Evolutionary conservation across 163 green algal genomes (phyloP), one percentile per base, ranked within the genome.

Genomic region (Chlamydomonas reinhardtii): DNA sequence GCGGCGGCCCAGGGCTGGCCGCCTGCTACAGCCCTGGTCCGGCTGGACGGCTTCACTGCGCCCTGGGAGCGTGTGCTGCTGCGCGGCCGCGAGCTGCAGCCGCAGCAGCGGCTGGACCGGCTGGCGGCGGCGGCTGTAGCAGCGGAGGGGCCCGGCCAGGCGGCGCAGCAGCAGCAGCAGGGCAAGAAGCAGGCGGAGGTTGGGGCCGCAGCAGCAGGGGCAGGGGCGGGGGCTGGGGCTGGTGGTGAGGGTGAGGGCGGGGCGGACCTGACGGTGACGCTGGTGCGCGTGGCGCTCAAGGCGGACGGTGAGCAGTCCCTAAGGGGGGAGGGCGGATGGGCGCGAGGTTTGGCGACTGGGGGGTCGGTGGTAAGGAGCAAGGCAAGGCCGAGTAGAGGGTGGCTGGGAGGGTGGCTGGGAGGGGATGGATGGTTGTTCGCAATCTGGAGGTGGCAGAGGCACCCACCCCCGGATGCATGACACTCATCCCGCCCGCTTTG

Each of bases 11-110:
- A 90, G n/a, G 85, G 83, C 34, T 97, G 94, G 94, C 80, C 76
- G 43, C 87, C 93, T 0, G 93, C 89, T 29, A 78, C 91, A 43
- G 52, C 68, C 2, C 88, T 98, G 74, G 65, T 94, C 61, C 85
- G 93, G 19, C 90, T 98, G 61, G 94, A 97, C 72, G 94, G 94
- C 8, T 98, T 98, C 80, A 82, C 89, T 1, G 95, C 93, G 37
- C 89, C 92, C 37, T 98, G 95, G 95, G 94, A 98, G 88, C 88
- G 93, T 2, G 77, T 87, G 37, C 84, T 98, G 32, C 92, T 86
- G 83, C 90, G 93, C 48, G 95, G 95, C 52, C 83, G 91, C 37
- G 91, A 94, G 77, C 83, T 96, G 68, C 52, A 29, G 48, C 68
- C 69, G 15, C 35, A 35, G 14, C 31, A 56, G 91, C 22, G 15